phyloP scores from a whole-genome alignment of 2,329 filamentous ascomycete genomes.

The Colletotrichum musicola region DNA sequence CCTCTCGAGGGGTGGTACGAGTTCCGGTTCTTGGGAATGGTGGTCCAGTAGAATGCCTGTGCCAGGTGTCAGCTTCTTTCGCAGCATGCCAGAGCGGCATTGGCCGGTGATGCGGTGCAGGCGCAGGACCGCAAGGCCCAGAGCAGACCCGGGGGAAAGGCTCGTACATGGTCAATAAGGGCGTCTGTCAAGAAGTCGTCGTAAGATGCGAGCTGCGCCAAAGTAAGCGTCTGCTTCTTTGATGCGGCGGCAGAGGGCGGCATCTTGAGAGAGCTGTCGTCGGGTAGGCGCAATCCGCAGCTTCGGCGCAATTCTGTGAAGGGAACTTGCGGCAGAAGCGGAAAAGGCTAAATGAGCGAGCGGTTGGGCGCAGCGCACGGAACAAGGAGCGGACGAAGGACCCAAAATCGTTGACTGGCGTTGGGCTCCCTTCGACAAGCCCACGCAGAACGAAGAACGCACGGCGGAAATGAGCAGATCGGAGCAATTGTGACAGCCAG shows the following conservation, averaged over 20 bases:
- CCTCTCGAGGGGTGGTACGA: constrained; percentile 89
- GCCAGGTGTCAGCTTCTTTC: constrained; percentile 30
- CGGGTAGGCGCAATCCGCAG: constrained; percentile 14
- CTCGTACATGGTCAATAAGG: constrained; percentile 89
- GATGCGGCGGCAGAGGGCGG: constrained; percentile 51
- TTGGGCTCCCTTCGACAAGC: constrained; percentile 36
- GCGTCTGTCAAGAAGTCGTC: constrained; percentile 97
- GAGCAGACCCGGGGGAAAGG: constrained; percentile 40
- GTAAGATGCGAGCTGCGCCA: constrained; percentile 90
- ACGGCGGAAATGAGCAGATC: not conserved
- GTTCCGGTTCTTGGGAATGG: constrained; percentile 91
- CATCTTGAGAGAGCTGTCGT: constrained; percentile 46
- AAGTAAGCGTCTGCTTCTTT: constrained; percentile 75
- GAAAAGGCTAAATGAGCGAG: constrained; percentile 33
- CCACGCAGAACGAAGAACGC: constrained; percentile 20
- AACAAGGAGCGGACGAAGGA: constrained; percentile 34
- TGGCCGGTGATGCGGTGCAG: not conserved
- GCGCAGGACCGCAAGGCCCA: no score
- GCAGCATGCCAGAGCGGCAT: constrained; percentile 39
- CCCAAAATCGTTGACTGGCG: constrained; percentile 15
- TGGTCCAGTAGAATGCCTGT: constrained; percentile 96
- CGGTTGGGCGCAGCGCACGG: constrained; percentile 31
- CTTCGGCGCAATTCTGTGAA: constrained; percentile 22
- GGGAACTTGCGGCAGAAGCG: constrained; percentile 11
- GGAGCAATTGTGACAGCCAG: constrained; percentile 13